Evolutionary conservation across 345 rosid species (phyloP), one percentile per base, ranked within the genome.

Genomic region (Salix udensis): DNA sequence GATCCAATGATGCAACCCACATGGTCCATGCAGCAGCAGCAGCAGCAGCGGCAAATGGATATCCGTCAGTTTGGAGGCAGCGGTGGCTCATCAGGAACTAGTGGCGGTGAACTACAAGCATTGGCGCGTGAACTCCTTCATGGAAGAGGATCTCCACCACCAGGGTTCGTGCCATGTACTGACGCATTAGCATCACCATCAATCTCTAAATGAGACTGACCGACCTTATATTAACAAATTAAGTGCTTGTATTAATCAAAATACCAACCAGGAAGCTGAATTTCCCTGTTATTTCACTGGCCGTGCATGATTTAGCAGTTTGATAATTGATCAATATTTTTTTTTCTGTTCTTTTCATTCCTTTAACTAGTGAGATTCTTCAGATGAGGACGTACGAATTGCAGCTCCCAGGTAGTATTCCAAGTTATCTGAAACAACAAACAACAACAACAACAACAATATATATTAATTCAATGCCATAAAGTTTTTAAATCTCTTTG

Each of bases 51-150:
- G 70, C 85, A 83, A 46, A 26, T 88, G 64, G 97, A 92, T 79
- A 89, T 87, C 69, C 91, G 87, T 76, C 94, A 91, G 23, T 89
- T 64, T 23, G 87, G 83, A n/a, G 89, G 81, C 61, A 76, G 19
- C 40, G 55, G 78, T 53, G 79, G 84, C 13, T 67, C 91, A 2
- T 24, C 86, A 34, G 74, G 81, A 16, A 72, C 74, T 1, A 77
- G 73, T 3, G 76, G 83, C 7, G 82, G 90, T 21, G 95, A 94
- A 70, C 97, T 91, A 42, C 94, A 94, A 67, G 90, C 96, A 4
- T 81, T 92, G 86, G 97, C 96, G 6, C 84, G 90, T 50, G 97
- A 95, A 68, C 92, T 92, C 50, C 85, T 91, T 11, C 88, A 88
- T 19, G 83, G 97, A 74, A 90, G 87, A 67, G 92, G 89, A 19